Base-by-base conservation (phyloP, 306 rosid species). In the cucumber (Cucumis sativus) region DNA sequence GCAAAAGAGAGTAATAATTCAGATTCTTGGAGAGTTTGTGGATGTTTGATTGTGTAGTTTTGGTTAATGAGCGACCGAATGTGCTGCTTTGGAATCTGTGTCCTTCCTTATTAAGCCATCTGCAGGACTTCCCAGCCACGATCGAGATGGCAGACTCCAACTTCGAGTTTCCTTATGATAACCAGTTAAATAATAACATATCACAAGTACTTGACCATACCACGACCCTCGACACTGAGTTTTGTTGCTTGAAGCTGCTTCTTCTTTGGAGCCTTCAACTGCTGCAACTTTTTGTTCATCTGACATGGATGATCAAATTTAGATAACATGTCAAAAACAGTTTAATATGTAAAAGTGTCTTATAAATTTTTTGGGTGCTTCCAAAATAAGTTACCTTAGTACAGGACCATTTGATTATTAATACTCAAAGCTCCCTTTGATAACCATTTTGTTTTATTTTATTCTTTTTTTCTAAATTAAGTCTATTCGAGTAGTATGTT, bases 251-350 rank as follows among this genome's bases (percentile, higher is more conserved):
- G 98, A 74, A 96, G 98, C 83, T 88, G 96, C 88, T 74, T 96
- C 89, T 92, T 96, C 79, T 92, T 92, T 0, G 99, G 99, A 25
- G 96, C 98, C 84, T 93, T 92, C 82, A 96, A 85, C 81, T 96
- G 97, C 88, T 96, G 99, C 82, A 96, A 87, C 85, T 96, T 96
- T 86, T 85, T 92, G 78, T 92, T 96, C 99, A 96, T 96, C 98
- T 96, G 90, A 81, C 81, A 74, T 65, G 8, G 52, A 47, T 58
- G 6, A 76, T 40, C 12, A 2, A 58, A 23, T 20, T 43, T 45
- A 11, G 75, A 33, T 33, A 33, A 33, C 37, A 33, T 39, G 30
- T 41, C 7, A 20, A 23, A 20, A 21, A 69, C 57, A 20, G 30
- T 45, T 23, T 23, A 23, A 23, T 23, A 23, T 51, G 21, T 23